These are phyloP conservation scores for Phytophthora ohioensis DNA, from an alignment of 352 stramenopile genomes.

Conservation along the genomic window DNA sequence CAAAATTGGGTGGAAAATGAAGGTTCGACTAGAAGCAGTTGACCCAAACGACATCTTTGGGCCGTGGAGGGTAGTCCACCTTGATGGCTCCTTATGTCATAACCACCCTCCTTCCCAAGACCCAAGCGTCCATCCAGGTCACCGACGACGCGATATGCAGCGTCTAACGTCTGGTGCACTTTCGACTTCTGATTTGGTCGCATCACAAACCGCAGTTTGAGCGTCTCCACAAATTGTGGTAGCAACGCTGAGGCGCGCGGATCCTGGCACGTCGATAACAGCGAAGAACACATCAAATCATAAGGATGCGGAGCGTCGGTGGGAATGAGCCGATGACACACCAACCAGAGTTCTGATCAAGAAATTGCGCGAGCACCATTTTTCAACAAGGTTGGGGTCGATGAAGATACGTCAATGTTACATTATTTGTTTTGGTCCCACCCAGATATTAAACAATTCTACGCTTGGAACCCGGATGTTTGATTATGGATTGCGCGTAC, in stretches of 20 bases:
- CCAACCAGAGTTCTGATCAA: background rate
- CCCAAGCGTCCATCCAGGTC: background rate
- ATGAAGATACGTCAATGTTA: background rate
- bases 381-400: background rate
- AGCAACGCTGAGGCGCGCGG: background rate
- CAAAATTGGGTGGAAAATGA: slow-evolving; percentile 12
- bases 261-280: background rate
- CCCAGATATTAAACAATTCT: background rate
- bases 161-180: background rate
- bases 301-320: background rate
- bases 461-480: slow-evolving; percentile 3
- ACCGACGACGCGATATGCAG: background rate
- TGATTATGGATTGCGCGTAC: slow-evolving; percentile 6
- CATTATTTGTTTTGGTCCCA: slow-evolving; percentile 3
- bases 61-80: background rate
- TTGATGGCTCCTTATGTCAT: background rate
- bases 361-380: background rate
- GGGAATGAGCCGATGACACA: background rate
- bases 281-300: background rate
- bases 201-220: background rate
- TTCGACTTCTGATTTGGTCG: background rate
- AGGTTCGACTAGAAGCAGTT: slow-evolving; percentile 1
- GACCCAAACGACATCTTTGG: background rate
- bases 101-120: slow-evolving; percentile 5
- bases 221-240: background rate